Percentiles rank a stretch among this genome's conserved stretches.
These are phyloP conservation scores for Magnusiomyces fungicola DNA, from an alignment of 1,139 yeast genomes.

Conservation along the genomic window DNA sequence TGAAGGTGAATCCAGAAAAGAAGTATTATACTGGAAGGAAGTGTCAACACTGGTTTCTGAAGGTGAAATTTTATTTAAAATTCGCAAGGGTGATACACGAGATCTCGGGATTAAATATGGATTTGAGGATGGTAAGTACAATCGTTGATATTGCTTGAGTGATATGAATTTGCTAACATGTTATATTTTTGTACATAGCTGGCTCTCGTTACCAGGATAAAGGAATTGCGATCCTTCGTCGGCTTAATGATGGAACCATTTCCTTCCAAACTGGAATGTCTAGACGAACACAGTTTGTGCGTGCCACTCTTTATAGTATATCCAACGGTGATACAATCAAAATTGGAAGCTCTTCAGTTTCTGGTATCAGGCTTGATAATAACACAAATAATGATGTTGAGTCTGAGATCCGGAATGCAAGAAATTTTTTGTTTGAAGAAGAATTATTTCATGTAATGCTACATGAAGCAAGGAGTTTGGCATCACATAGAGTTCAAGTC, in stretches of 20 bases:
- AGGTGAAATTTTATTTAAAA: conserved; percentile 67
- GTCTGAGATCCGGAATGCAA: conserved; percentile 32
- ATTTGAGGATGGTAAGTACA: conserved; percentile 49
- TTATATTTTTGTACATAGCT: conserved; percentile 31
- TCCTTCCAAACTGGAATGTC: conserved; percentile 29
- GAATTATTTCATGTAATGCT: conserved; percentile 46
- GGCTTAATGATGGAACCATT: conserved; percentile 29
- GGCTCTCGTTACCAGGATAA: conserved; percentile 71
- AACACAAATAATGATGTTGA: conserved; percentile 19
- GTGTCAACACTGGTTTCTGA: conserved; percentile 46
- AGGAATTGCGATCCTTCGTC: conserved; percentile 64
- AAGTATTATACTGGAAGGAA: conserved; percentile 67
- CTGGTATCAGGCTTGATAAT: conserved; percentile 12
- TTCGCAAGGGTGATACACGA: conserved; percentile 45
- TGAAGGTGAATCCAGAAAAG: conserved; percentile 49
- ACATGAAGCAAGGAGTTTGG: conserved; percentile 64
- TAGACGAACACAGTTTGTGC: conserved; percentile 31
- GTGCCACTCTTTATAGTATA: conserved; percentile 32
- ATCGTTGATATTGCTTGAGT: background rate
- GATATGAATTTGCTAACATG: background rate
- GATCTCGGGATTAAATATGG: conserved; percentile 82
- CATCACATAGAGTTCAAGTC: conserved; percentile 66
- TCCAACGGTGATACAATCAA: conserved; percentile 23
- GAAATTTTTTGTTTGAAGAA: conserved; percentile 77
- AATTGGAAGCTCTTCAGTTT: conserved; percentile 20